Evolutionary conservation across 495 filamentous ascomycete species (phyloP), one percentile per base, ranked within the genome.

Genomic region (Sordaria brevicollis): DNA sequence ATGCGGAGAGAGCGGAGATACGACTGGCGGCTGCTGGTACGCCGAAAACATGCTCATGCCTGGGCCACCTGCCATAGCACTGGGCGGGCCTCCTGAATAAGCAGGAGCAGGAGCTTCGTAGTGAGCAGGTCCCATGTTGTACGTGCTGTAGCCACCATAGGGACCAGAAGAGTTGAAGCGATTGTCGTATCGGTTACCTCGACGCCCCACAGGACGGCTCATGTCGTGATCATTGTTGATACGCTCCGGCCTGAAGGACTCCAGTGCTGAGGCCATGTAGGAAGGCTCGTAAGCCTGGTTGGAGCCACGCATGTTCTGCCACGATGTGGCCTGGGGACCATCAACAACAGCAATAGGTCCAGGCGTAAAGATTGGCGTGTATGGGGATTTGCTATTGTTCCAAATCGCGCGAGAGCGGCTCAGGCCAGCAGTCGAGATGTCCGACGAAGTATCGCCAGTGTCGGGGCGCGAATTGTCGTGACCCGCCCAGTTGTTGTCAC

Each of bases 1-100:
- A 66, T 92, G 89, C 4, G 94, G 92, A 17, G 94, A 97, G 21
- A 98, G 87, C 5, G 91, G 85, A 34, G 93, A 92, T 38, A 93
- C 90, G 72, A 91, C 88, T 36, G 92, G 86, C 54, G 87, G 88
- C 71, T 90, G 86, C 68, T 89, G 88, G 78, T 92, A 96, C 33
- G 85, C 72, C 79, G 83, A 79, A 76, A 88, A 89, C 69, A 86
- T 71, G 41, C 84, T 85, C 69, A 86, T 79, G 74, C 72, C 76
- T 76, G 74, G 73, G 66, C 72, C 75, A 41, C 71, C 71, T 36
- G 49, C 54, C 69, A 79, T 77, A 65, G 72, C 37, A 65, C 71
- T 76, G 13, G 74, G 76, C 35, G 77, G 67, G 8, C 76, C 76
- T 21, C 74, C 69, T 31, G 76, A 15, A 71, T 78, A 78, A 68